Conservation (phyloP, 2,329 filamentous ascomycete species). For the Metarhizium guizhouense region DNA sequence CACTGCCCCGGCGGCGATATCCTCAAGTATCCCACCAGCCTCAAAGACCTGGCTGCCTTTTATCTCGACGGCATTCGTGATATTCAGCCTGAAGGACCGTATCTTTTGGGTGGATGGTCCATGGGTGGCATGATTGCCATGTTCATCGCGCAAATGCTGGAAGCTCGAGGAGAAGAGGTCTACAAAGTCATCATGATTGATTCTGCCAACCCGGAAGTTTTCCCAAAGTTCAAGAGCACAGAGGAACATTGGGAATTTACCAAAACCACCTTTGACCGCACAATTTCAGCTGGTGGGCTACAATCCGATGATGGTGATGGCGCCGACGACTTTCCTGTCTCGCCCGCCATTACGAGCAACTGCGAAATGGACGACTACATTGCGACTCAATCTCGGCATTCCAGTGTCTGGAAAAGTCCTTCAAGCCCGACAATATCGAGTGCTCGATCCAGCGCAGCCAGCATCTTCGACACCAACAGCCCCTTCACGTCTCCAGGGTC, state of each 20-base stretch:
- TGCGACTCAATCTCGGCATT: not conserved
- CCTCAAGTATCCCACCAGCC: constrained; percentile 11
- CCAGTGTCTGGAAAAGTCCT: constrained; percentile 5
- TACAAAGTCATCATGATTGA: constrained; percentile 17
- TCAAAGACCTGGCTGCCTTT: constrained; percentile 11
- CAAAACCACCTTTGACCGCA: constrained; percentile 10
- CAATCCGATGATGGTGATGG: not conserved
- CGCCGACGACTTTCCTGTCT: too few relatives aligned
- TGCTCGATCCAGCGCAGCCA: constrained; percentile 6
- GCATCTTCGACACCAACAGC: constrained; percentile 9
- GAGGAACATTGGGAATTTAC: constrained; percentile 4
- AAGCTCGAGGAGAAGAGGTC: constrained; percentile 9
- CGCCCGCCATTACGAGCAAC: too few relatives aligned
- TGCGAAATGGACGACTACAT: too few relatives aligned
- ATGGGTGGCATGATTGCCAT: constrained; percentile 17
- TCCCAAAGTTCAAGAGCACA: constrained; percentile 7
- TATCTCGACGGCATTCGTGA: constrained; percentile 11
- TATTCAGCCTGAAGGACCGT: constrained; percentile 15
- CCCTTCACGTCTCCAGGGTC: constrained; percentile 3
- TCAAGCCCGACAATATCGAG: not conserved
- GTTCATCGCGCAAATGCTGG: constrained; percentile 14
- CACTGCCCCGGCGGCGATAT: constrained; percentile 10
- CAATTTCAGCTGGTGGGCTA: constrained; percentile 2
- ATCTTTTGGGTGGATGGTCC: constrained; percentile 16
- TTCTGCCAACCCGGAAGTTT: constrained; percentile 15